Evolutionary conservation across 163 green algal genomes (phyloP), one percentile per base, ranked within the genome.

Genomic region (Prototheca cutis): DNA sequence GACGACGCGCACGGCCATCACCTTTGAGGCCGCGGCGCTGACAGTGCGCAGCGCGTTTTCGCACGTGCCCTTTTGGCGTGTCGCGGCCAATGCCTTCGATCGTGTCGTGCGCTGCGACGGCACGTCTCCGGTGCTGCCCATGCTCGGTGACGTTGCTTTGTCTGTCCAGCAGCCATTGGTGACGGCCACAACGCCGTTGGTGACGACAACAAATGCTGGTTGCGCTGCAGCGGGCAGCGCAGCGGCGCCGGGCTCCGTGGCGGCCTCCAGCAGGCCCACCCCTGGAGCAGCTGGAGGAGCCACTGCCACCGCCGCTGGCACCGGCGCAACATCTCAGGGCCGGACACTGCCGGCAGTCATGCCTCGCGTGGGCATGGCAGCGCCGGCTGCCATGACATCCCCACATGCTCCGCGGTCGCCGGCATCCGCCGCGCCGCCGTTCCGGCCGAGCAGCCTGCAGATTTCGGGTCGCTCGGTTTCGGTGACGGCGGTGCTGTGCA

Each of bases 401-500:
- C 42, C 62, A 10, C 55, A 45, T 25, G 25, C 25, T 15, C 58
- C 48, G 32, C 48, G 39, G 25, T 53, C 66, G 58, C 52, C 27
- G 21, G 31, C 24, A 3, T 40, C 32, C 54, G 47, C 31, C 29
- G 48, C 55, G 13, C 40, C 51, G 4, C 60, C 65, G n/a, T 91
- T 91, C 54, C 70, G 76, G 6, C 78, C 77, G 6, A 69, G 54
- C 53, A 64, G 47, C 2, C 61, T 79, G 10, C 53, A 77, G 42
- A 48, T 87, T 18, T 63, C 74, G n/a, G 57, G 66, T 6, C 27
- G 21, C 2, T 19, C 84, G 30, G 61, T 72, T 21, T 71, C 59
- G 2, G 36, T 83, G 10, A 67, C 73, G n/a, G n/a, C 84, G 3
- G 74, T 89, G 59, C 76, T 94, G 40, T 94, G 86, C 76, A 87